phyloP scores from a whole-genome alignment of 805 yeast species.

The Nakazawaea sp. region DNA sequence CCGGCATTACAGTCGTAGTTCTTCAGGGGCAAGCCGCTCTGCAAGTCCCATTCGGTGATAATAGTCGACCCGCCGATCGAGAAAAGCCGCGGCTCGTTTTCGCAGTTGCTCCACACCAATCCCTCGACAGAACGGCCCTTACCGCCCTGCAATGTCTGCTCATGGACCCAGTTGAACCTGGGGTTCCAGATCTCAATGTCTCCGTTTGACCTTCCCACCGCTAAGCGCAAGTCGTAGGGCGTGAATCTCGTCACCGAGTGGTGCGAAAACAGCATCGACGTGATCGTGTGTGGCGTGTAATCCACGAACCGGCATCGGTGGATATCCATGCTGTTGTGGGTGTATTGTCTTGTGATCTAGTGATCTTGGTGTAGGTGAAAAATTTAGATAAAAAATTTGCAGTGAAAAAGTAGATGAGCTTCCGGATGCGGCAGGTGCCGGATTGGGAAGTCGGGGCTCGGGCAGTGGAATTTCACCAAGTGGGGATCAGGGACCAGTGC shows the following conservation, averaged over 20 bases:
- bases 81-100: constrained; percentile 60
- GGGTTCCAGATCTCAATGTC: constrained; percentile 97
- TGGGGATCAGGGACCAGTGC: too few relatives aligned
- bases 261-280: constrained; percentile 75
- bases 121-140: constrained; percentile 85
- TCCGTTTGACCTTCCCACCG: constrained; percentile 91
- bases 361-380: too few relatives aligned
- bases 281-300: constrained; percentile 75
- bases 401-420: too few relatives aligned
- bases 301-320: constrained; percentile 93
- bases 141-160: constrained; percentile 68
- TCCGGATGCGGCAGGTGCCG: too few relatives aligned
- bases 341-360: too few relatives aligned
- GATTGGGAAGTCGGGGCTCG: too few relatives aligned
- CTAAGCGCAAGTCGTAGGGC: constrained; percentile 61
- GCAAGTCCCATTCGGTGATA: constrained; percentile 87
- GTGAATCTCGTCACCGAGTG: constrained; percentile 38
- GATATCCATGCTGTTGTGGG: constrained; percentile 61
- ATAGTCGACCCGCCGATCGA: constrained; percentile 92
- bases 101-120: constrained; percentile 63
- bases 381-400: too few relatives aligned
- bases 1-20: constrained; percentile 92
- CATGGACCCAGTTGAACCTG: constrained; percentile 73
- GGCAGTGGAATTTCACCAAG: too few relatives aligned
- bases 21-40: constrained; percentile 60